Base-by-base conservation (phyloP, 768 basidiomycete species). In the Amylocystis lapponica region DNA sequence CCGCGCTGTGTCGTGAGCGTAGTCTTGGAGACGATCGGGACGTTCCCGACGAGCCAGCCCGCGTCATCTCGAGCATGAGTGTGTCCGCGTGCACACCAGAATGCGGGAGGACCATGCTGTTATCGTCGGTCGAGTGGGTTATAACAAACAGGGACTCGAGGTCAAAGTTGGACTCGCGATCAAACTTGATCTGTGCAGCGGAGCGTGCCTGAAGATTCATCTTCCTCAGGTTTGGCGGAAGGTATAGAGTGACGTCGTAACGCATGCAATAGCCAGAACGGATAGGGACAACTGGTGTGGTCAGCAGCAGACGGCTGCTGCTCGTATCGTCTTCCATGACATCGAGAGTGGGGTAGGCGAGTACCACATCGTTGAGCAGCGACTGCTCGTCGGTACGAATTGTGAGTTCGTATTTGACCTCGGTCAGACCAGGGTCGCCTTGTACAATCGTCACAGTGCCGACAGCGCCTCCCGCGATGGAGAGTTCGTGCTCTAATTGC, bases 41-140 rank as follows among this genome's bases (percentile, higher is more conserved):
- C 69, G 39, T 76, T 75, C 20, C 81, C 79, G n/a, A 78, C 76
- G 37, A 81, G 70, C 72, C 75, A 81, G 19, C 78, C 81, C 71
- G 62, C 50, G 58, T 69, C 3, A 76, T 61, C 52, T 78, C 74
- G 23, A 78, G 59, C n/a, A 55, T 46, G 46, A 72, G 49, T 12
- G 61, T 48, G 27, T 67, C 58, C 5, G 75, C 65, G 19, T 58
- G 66, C 36, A 81, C 49, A 43, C 64, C 61, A 23, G 63, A 52
- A 47, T 62, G 60, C 4, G 75, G 68, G 14, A 76, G 60, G 35
- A 81, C 67, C 58, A 81, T 63, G 60, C 73, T 78, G 33, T 59
- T 54, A 19, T 44, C 36, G 50, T 61, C 56, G n/a, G 56, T 45
- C 11, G 56, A 46, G 55, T 57, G 74, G 49, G 77, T 64, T 3